Conservation (phyloP, 345 rosid genomes). For the Ceriops decandra region DNA sequence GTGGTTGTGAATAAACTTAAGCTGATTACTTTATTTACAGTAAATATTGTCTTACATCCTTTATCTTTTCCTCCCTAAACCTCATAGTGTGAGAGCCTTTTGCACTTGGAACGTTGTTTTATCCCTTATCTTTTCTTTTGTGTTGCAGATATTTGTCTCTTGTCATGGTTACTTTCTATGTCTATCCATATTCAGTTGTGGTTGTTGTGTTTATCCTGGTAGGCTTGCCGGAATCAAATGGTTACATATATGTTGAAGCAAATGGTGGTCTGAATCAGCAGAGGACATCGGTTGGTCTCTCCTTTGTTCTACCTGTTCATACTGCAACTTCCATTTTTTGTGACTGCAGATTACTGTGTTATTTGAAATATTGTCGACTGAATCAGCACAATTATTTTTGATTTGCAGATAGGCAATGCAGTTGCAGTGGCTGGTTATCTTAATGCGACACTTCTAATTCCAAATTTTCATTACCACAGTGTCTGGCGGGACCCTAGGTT, state of each 20-base stretch:
- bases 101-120: too few relatives aligned
- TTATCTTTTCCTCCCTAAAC: too few relatives aligned
- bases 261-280: conserved; percentile 99
- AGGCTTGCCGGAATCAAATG: conserved; percentile 93
- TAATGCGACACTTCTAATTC: conserved; percentile 92
- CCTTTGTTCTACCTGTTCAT: conserved; percentile 9
- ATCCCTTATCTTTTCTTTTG: not conserved
- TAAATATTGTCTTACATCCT: too few relatives aligned
- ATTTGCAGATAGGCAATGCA: conserved; percentile 94
- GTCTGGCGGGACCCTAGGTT: conserved; percentile 99
- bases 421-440: conserved; percentile 99
- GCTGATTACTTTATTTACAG: too few relatives aligned
- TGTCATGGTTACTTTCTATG: not conserved
- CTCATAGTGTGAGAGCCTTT: too few relatives aligned
- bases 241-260: conserved; percentile 93
- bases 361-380: conserved; percentile 5
- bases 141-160: not conserved
- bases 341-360: conserved; percentile 1
- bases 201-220: conserved; percentile 22
- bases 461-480: conserved; percentile 94
- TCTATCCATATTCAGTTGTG: not conserved
- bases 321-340: not conserved
- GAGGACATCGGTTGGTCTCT: conserved; percentile 91
- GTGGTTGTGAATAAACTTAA: too few relatives aligned
- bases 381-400: conserved; percentile 24